Evolutionary conservation across 1,139 yeast species (phyloP).

Genomic region (Hansenula sp.): DNA sequence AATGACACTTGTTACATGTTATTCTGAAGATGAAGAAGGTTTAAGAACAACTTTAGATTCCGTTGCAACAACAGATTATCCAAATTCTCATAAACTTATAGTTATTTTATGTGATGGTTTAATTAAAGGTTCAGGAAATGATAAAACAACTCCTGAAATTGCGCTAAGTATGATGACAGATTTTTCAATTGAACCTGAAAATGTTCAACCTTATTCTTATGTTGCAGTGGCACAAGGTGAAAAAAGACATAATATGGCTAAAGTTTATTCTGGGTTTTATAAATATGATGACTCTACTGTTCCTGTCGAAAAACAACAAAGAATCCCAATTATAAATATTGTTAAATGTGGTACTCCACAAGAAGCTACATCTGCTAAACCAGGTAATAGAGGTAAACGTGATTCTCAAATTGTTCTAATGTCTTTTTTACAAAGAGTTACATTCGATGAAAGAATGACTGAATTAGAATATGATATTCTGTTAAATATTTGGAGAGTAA

Average conservation of each 20-base stretch:
- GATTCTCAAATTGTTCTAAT: constrained; percentile 92
- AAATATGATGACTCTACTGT: constrained; percentile 72
- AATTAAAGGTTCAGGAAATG: constrained; percentile 91
- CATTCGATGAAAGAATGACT: constrained; percentile 97
- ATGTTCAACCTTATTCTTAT: constrained; percentile 76
- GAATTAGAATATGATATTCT: constrained; percentile 83
- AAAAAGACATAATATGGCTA: constrained; percentile 97
- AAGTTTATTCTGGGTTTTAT: constrained; percentile 87
- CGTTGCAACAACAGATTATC: constrained; percentile 86
- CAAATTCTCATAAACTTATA: constrained; percentile 86
- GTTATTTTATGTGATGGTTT: constrained; percentile 89
- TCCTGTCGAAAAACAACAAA: constrained; percentile 78
- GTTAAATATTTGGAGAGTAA: constrained; percentile 74
- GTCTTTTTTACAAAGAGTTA: constrained; percentile 87
- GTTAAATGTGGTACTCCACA: constrained; percentile 93
- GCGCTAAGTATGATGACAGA: constrained; percentile 86
- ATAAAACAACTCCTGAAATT: constrained; percentile 81
- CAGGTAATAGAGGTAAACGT: constrained; percentile 98
- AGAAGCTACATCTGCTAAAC: constrained; percentile 75
- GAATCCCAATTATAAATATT: constrained; percentile 77
- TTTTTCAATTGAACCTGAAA: constrained; percentile 64
- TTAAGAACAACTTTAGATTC: constrained; percentile 87
- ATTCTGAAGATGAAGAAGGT: constrained; percentile 88
- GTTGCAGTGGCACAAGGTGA: constrained; percentile 93
- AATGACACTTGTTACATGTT: constrained; percentile 83